phyloP scores from a whole-genome alignment of 306 rosid species.

The Lotus japonicus region DNA sequence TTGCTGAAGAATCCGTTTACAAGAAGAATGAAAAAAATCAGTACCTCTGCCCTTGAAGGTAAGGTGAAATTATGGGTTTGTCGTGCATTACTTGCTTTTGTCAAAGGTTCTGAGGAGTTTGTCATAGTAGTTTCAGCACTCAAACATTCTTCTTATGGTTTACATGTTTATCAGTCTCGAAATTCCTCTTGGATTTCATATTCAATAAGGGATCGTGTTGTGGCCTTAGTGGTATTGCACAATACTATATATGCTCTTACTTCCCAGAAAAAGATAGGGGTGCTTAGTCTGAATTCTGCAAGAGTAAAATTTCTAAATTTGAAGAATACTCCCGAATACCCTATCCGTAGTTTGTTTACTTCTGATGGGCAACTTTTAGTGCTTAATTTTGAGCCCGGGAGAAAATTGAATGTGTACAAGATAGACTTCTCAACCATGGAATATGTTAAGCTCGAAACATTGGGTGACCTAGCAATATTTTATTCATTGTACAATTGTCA shows the following conservation, averaged over 20 bases:
- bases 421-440: background rate
- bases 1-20: background rate
- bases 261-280: background rate
- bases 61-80: rapidly evolving
- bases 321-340: background rate
- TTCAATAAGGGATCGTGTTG: background rate
- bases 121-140: background rate
- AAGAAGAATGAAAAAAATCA: background rate
- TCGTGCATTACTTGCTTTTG: background rate
- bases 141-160: background rate
- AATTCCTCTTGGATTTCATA: background rate
- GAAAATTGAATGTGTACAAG: background rate
- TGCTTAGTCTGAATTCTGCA: background rate
- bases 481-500: background rate
- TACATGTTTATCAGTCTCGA: constrained; percentile 11
- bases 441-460: background rate
- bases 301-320: background rate
- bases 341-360: background rate
- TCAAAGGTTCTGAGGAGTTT: background rate
- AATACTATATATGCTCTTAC: background rate
- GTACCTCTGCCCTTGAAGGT: background rate
- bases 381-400: background rate
- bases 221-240: background rate
- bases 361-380: constrained; percentile 7
- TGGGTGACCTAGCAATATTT: constrained; percentile 17